Percentiles rank a stretch among this genome's conserved stretches.
Evolutionary conservation across 371 early-diverging fungal genomes (phyloP).

Genomic region (Zopfochytrium polystomum): DNA sequence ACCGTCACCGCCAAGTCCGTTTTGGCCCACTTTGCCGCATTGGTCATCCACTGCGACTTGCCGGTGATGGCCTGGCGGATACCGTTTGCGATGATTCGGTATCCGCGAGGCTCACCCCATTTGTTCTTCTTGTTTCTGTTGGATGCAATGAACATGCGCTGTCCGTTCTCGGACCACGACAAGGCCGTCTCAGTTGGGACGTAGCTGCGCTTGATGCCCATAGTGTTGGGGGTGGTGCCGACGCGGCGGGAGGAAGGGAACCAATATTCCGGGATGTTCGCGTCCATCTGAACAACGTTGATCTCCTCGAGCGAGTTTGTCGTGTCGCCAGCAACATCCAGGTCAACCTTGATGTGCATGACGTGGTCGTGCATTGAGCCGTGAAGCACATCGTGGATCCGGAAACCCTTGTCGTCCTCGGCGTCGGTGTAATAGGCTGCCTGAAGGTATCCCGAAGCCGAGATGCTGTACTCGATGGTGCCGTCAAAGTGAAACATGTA

Average conservation of each 20-base stretch:
- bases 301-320: conserved; percentile 15
- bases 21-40: conserved; percentile 16
- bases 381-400: conserved; percentile 11
- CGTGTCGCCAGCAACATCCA: conserved; percentile 15
- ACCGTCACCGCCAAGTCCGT: conserved; percentile 9
- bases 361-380: conserved; percentile 21
- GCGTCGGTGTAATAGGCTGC: conserved; percentile 14
- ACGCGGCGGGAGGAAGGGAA: neutral
- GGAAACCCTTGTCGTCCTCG: conserved; percentile 6
- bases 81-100: conserved; percentile 12
- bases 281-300: neutral
- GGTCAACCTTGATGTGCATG: conserved; percentile 20
- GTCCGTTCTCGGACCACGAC: conserved; percentile 1
- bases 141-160: conserved; percentile 1
- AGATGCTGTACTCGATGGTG: conserved; percentile 16
- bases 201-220: conserved; percentile 3
- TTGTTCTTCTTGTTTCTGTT: conserved; percentile 13
- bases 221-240: neutral
- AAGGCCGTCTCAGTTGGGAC: neutral
- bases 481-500: conserved; percentile 23
- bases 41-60: neutral
- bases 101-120: conserved; percentile 14
- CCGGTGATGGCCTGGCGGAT: neutral
- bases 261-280: conserved; percentile 2
- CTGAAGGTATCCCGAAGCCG: conserved; percentile 25